phyloP scores from a whole-genome alignment of 306 rosid genomes.

The Ormosia emarginata region DNA sequence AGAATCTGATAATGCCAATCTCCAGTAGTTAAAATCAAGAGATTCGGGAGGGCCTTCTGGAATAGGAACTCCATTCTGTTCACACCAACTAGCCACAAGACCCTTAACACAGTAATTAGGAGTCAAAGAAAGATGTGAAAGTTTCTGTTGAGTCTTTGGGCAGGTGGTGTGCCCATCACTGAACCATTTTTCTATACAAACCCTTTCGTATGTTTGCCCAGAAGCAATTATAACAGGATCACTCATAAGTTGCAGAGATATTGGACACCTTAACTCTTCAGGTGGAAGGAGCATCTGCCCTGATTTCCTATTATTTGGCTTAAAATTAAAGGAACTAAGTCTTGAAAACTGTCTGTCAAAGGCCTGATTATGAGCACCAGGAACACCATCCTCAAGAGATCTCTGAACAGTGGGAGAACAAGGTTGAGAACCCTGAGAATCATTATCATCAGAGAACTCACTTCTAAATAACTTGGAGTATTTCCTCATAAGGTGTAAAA shows the following conservation, averaged over 20 bases:
- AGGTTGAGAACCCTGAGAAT: slow-evolving; percentile 87
- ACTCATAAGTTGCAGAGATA: slow-evolving; percentile 81
- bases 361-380: slow-evolving; percentile 39
- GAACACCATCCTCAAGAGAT: slow-evolving; percentile 43
- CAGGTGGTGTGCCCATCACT: slow-evolving; percentile 74
- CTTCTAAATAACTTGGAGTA: slow-evolving; percentile 80
- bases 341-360: slow-evolving; percentile 66
- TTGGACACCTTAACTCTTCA: slow-evolving; percentile 85
- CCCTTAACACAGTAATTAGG: slow-evolving; percentile 86
- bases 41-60: slow-evolving; percentile 79
- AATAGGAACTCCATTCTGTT: slow-evolving; percentile 60
- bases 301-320: slow-evolving; percentile 47
- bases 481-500: slow-evolving; percentile 83
- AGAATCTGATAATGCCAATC: slow-evolving; percentile 57
- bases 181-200: slow-evolving; percentile 86
- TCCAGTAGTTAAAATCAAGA: slow-evolving; percentile 78
- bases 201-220: slow-evolving; percentile 87
- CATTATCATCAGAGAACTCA: slow-evolving; percentile 70
- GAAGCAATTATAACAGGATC: slow-evolving; percentile 88
- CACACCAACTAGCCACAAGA: slow-evolving; percentile 78
- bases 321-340: slow-evolving; percentile 58
- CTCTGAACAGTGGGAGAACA: slow-evolving; percentile 78
- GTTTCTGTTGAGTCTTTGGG: slow-evolving; percentile 70
- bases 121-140: slow-evolving; percentile 68
- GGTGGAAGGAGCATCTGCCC: slow-evolving; percentile 73